Evolutionary conservation across 1,284 basidiomycete species (phyloP), one percentile per base, ranked within the genome.

Genomic region (Coriolopsis trogii): DNA sequence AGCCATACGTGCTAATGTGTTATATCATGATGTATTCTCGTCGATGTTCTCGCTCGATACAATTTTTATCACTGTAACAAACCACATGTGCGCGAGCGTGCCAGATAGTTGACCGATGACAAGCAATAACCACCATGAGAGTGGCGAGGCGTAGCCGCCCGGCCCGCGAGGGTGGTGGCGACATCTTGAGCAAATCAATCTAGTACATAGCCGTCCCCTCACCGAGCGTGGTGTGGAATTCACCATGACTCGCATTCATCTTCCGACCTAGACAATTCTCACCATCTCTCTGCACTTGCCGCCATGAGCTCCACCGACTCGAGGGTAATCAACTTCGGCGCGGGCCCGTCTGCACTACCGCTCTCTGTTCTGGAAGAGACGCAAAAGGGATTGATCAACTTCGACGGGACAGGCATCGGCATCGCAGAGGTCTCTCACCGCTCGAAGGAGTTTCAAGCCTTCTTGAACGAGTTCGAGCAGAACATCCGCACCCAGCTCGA

Each of bases 391-490:
- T 78, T 98, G 15, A 73, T 98, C 65, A 89, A 97, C 74, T 98
- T 95, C 73, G 77, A 86, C 51, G 80, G 80, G 41, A 95, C 91
- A 3, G 95, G 95, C 29, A 95, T 98, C 62, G 95, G 95, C 42
- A 85, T 98, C 66, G 91, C 92, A 44, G 95, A 98, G 72, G 85
- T 97, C 66, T 95, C 91, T 2, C 95, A 98, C 70, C 89, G 95
- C 58, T 93, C 93, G 36, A 86, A 90, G 64, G 89, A 94, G 62
- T 98, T 98, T 71, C 80, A 81, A 51, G 74, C 78, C 15, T 89
- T 89, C 69, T 72, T 94, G 59, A 73, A 78, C 55, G 75, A 80
- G 37, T 79, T 92, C 60, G 89, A 92, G 67, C 69, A 74, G 41
- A 80, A 83, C 67, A 82, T 91, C 55, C 84, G 92, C 56, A 76